Conservation (phyloP, 129 eudicot genomes). For the Heracleum sosnowskyi region DNA sequence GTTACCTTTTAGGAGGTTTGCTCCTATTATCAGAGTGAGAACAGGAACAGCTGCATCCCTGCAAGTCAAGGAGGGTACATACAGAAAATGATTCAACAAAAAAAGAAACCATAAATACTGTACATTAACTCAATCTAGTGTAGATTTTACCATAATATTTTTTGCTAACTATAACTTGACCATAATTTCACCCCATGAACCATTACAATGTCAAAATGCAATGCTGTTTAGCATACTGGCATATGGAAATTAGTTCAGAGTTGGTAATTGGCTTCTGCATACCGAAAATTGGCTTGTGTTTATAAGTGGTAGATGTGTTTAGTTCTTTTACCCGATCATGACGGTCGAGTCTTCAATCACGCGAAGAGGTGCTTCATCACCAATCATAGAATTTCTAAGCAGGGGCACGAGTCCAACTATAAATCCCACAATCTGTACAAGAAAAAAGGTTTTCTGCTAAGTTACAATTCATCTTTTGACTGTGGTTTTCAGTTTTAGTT, state of each 20-base stretch:
- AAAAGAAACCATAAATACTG: neutral
- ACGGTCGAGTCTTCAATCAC: constrained; percentile 37
- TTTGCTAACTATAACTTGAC: neutral
- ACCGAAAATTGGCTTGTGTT: neutral
- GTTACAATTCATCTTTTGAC: neutral
- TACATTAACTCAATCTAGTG: neutral
- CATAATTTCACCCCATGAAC: neutral
- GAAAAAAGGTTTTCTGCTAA: neutral
- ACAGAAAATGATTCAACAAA: neutral
- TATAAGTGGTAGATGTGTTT: neutral
- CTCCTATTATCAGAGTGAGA: constrained; percentile 72
- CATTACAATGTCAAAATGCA: neutral
- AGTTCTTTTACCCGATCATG: constrained; percentile 36
- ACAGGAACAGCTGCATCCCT: constrained; percentile 78
- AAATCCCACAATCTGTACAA: constrained; percentile 44
- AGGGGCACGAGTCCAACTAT: constrained; percentile 40
- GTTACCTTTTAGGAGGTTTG: constrained; percentile 68
- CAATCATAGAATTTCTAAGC: constrained; percentile 29
- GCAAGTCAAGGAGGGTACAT: neutral
- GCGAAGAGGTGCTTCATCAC: constrained; percentile 47
- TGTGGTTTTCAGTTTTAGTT: neutral
- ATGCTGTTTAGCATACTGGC: neutral
- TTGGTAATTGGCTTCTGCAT: neutral
- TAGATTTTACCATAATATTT: neutral
- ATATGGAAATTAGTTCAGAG: neutral